phyloP scores from a whole-genome alignment of 2,329 filamentous ascomycete genomes.

The Samsoniella hepiali region DNA sequence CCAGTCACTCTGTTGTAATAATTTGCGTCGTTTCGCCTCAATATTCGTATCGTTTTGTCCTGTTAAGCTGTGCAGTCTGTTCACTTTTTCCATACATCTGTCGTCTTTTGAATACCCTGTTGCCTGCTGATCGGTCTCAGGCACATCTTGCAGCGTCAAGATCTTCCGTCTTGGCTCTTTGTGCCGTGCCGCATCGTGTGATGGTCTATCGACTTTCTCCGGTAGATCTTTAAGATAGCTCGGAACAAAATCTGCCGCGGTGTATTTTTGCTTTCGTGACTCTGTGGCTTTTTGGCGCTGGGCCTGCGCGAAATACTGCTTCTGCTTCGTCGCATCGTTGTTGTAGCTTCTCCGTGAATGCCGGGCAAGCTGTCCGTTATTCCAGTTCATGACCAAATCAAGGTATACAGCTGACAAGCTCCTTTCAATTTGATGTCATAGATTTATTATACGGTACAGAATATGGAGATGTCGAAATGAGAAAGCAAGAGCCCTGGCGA shows the following conservation, averaged over 20 bases:
- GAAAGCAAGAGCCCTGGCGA: not conserved
- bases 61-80: not conserved
- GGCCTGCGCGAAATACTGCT: conserved; percentile 37
- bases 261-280: not conserved
- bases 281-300: not conserved
- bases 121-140: not conserved
- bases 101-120: not conserved
- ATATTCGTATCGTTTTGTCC: not conserved
- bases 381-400: conserved; percentile 41
- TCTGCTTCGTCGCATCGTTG: conserved; percentile 34
- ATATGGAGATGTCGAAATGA: conserved; percentile 9
- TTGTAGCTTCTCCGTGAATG: conserved; percentile 35
- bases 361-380: conserved; percentile 36
- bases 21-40: conserved; percentile 20
- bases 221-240: conserved; percentile 24
- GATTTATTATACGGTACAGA: not conserved
- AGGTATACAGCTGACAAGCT: not conserved
- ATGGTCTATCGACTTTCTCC: not conserved
- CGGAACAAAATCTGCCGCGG: conserved; percentile 26
- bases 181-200: not conserved
- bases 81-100: not conserved
- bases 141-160: not conserved
- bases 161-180: not conserved
- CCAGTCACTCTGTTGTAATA: conserved; percentile 27
- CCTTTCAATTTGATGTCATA: not conserved